These are phyloP conservation scores for Neofusicoccum kwambonambiense DNA, from an alignment of 2,329 filamentous ascomycete species.

Conservation along the genomic window DNA sequence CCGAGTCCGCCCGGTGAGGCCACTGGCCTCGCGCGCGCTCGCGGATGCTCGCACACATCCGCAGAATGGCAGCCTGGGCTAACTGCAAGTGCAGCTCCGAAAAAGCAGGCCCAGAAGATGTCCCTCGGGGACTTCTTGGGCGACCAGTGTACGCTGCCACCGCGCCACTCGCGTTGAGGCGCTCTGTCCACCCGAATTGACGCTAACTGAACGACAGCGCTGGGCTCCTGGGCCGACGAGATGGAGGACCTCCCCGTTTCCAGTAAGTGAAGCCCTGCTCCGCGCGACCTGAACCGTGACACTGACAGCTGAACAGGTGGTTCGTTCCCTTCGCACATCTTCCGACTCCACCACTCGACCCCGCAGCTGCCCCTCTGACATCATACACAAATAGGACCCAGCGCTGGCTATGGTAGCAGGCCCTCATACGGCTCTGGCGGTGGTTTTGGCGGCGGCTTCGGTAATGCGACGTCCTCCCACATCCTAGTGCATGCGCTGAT, in stretches of 20 bases:
- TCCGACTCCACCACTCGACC: constrained; percentile 15
- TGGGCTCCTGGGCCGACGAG: constrained; percentile 97
- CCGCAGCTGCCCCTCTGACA: constrained; percentile 17
- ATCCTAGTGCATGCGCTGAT: constrained; percentile 20
- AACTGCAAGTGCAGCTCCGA: constrained; percentile 67
- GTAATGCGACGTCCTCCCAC: neutral
- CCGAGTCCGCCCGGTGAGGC: constrained; percentile 23
- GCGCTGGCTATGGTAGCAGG: constrained; percentile 49
- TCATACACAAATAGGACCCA: constrained; percentile 34
- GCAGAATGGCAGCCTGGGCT: constrained; percentile 37
- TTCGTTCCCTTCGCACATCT: constrained; percentile 9
- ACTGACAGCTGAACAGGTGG: constrained; percentile 13
- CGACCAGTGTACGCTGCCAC: constrained; percentile 71
- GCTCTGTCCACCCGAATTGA: constrained; percentile 17
- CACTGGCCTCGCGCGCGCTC: constrained; percentile 13
- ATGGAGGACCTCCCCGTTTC: constrained; percentile 82
- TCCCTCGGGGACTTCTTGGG: constrained; percentile 93
- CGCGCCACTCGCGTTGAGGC: constrained; percentile 14
- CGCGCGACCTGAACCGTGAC: neutral
- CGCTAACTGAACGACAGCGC: constrained; percentile 49
- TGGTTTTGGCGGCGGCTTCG: constrained; percentile 32
- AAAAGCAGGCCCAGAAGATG: constrained; percentile 95
- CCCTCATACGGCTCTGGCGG: constrained; percentile 44
- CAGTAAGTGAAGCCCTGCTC: constrained; percentile 54
- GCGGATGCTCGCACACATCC: neutral